A percentile compares a stretch with the other conserved stretches of the same genome.
These are phyloP conservation scores for Filobasidium floriforme DNA, from an alignment of 768 basidiomycete genomes.

Conservation along the genomic window DNA sequence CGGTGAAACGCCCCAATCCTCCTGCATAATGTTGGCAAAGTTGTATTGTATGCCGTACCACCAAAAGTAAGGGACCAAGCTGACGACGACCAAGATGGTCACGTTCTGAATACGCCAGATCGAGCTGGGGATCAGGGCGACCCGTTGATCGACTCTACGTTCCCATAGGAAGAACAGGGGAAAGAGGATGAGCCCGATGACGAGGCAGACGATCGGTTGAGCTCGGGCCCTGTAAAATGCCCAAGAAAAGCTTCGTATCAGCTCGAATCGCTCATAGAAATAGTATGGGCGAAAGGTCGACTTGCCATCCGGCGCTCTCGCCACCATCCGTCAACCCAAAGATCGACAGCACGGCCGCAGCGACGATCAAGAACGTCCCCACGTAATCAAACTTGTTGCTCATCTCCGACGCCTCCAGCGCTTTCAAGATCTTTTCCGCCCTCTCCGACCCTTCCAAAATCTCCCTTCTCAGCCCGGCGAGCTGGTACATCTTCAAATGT, in stretches of 20 bases:
- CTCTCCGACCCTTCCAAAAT: constrained; percentile 1
- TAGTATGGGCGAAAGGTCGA: too few relatives aligned
- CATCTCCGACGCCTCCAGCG: constrained; percentile 14
- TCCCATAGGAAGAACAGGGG: constrained; percentile 22
- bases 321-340: constrained; percentile 21
- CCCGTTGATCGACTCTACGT: constrained; percentile 11
- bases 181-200: constrained; percentile 21
- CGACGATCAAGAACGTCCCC: constrained; percentile 20
- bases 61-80: constrained; percentile 31
- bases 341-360: constrained; percentile 11
- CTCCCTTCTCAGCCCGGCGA: constrained; percentile 13
- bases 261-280: too few relatives aligned
- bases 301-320: constrained; percentile 19
- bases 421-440: constrained; percentile 13
- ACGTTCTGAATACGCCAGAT: constrained; percentile 38
- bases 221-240: constrained; percentile 20
- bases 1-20: constrained; percentile 12
- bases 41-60: constrained; percentile 19
- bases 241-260: too few relatives aligned
- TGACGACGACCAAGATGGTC: constrained; percentile 28
- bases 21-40: constrained; percentile 17
- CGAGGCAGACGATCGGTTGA: constrained; percentile 17
- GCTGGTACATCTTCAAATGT: constrained; percentile 17
- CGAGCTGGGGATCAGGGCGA: constrained; percentile 30
- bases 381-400: constrained; percentile 14